Base-by-base conservation (phyloP, 2,329 filamentous ascomycete species). In the Albifimbria verrucaria region DNA sequence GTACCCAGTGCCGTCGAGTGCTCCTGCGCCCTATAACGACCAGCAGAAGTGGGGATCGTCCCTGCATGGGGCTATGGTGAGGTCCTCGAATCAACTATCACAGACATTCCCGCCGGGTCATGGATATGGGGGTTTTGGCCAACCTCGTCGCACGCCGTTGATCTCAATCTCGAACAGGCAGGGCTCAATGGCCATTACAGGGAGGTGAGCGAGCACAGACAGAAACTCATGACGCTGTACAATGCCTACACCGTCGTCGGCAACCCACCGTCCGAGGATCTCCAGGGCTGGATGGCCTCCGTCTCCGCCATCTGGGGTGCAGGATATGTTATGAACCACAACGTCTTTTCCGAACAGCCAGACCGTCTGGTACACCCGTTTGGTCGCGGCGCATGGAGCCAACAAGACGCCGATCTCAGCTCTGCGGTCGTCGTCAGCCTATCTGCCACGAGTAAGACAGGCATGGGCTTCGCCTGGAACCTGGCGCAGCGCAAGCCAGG, bases 51-150 rank as follows among this genome's bases (percentile, higher is more conserved):
- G 75, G 65, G 76, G 75, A 74, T 77, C 53, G 73, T 75, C 12
- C 72, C 73, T 41, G 73, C 70, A n/a, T 80, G 77, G 76, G 77
- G 77, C 0, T 77, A 73, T 51, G 76, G 69, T 7, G 62, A 68
- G 22, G 69, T 78, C 4, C 44, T 73, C 6, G 72, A 74, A 4
- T 74, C 68, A n/a, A 77, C 65, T 0, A 62, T 74, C 5, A 48
- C 64, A 2, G 61, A 56, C 6, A 59, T 78, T 2, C 45, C 62
- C 1, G 45, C 53, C 2, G 75, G 71, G 6, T 65, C 66, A 1
- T 57, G 69, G 2, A 53, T 79, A 0, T 77, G 57, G 36, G 77
- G 77, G 0, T 77, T 70, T 59, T 72, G 76, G 59, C 74, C 77
- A 0, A 72, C 75, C 4, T 68, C 69, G 1, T 68, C 67, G 0